Evolutionary conservation across 148 eudicot genomes (phyloP).

Genomic region (Chenopodium album): DNA sequence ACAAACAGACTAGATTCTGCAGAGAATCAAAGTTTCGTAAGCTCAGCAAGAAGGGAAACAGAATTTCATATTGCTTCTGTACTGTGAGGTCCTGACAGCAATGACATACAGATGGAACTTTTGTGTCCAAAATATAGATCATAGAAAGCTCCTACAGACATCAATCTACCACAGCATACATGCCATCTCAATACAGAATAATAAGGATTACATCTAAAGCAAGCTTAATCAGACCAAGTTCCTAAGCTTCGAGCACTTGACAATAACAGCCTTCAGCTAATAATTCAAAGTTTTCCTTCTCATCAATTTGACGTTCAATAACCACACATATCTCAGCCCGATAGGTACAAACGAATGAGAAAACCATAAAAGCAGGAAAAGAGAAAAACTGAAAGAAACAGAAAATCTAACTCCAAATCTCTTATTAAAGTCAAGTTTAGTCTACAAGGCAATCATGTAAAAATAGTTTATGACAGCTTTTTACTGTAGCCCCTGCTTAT

Average conservation of each 20-base stretch:
- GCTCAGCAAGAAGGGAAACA: neutral
- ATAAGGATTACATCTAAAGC: neutral
- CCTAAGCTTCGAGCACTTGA: neutral
- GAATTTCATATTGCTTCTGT: neutral
- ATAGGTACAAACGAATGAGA: neutral
- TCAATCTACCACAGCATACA: neutral
- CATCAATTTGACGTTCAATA: neutral
- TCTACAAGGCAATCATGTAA: neutral
- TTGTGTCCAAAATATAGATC: neutral
- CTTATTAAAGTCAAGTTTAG: neutral
- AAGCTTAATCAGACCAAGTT: constrained; percentile 1
- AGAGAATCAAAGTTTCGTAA: neutral
- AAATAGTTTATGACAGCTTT: neutral
- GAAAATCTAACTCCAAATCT: neutral
- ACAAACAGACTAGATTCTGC: neutral
- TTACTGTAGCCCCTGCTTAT: neutral
- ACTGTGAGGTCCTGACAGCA: neutral
- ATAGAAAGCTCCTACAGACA: neutral
- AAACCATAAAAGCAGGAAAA: neutral
- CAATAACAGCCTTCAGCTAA: neutral
- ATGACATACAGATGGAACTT: neutral
- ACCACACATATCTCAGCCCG: neutral
- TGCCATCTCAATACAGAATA: neutral
- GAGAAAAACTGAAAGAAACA: neutral
- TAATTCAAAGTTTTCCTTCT: neutral